Percentiles rank a stretch among this genome's conserved stretches.
Evolutionary conservation across 768 basidiomycete species (phyloP).

Genomic region (Kwoniella botswanensis): DNA sequence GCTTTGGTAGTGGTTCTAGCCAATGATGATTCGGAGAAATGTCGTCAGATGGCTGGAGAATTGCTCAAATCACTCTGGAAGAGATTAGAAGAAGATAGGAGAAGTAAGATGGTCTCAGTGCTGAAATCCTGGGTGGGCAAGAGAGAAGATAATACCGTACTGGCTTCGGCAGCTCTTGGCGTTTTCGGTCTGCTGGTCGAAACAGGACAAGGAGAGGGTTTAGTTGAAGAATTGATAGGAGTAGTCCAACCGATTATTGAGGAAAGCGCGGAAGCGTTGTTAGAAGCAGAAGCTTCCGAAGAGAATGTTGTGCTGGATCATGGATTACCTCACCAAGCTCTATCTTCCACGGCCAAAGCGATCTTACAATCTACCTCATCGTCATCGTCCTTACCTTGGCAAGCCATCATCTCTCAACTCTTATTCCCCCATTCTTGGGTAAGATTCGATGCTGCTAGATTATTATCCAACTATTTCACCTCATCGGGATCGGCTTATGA

Average conservation of each 20-base stretch:
- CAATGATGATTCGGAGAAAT: conserved; percentile 89
- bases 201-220: conserved; percentile 58
- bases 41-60: conserved; percentile 83
- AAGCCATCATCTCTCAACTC: conserved; percentile 68
- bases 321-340: conserved; percentile 80
- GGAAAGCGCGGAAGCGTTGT: conserved; percentile 56
- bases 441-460: conserved; percentile 75
- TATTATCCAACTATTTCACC: conserved; percentile 69
- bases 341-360: conserved; percentile 71
- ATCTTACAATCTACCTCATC: conserved; percentile 56
- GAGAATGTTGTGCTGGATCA: conserved; percentile 67
- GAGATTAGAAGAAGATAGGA: conserved; percentile 69
- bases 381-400: conserved; percentile 62
- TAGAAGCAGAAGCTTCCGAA: conserved; percentile 62
- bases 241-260: conserved; percentile 57
- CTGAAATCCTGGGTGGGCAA: conserved; percentile 75
- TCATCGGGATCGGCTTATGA: conserved; percentile 25
- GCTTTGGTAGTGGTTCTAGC: conserved; percentile 89
- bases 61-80: conserved; percentile 77
- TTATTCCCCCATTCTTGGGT: conserved; percentile 96
- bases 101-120: conserved; percentile 68
- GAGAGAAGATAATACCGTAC: conserved; percentile 66
- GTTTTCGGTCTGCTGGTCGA: conserved; percentile 83
- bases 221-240: conserved; percentile 20
- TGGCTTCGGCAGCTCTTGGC: conserved; percentile 77